phyloP scores from a whole-genome alignment of 1,139 yeast species.

The Lodderomyces metapsilosis region DNA sequence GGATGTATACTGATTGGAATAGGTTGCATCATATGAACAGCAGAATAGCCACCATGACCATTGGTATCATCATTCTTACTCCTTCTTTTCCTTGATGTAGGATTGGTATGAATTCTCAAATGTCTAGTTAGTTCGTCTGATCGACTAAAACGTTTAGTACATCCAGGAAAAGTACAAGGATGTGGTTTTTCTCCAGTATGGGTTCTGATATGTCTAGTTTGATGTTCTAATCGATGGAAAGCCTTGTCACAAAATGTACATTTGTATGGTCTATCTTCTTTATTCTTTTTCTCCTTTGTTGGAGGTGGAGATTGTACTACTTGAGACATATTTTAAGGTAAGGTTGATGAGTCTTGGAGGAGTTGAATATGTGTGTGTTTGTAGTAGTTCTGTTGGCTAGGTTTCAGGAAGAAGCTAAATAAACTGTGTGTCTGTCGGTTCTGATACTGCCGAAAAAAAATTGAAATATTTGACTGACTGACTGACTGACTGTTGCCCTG shows the following conservation, averaged over 20 bases:
- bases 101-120: constrained; percentile 60
- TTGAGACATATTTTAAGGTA: too few species aligned
- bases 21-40: neutral
- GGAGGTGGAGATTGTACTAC: constrained; percentile 6
- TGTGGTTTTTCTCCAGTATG: constrained; percentile 79
- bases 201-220: constrained; percentile 68
- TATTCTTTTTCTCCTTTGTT: constrained; percentile 19
- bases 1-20: constrained; percentile 2
- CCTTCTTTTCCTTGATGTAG: constrained; percentile 37
- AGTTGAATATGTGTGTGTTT: too few species aligned
- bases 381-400: too few species aligned
- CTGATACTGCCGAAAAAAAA: too few species aligned
- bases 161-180: constrained; percentile 65
- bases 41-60: neutral
- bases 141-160: constrained; percentile 64
- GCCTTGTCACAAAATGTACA: constrained; percentile 64
- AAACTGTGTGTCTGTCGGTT: too few species aligned
- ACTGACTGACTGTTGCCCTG: too few species aligned
- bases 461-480: too few species aligned
- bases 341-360: too few species aligned
- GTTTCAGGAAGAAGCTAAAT: too few species aligned
- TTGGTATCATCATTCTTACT: constrained; percentile 2
- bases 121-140: constrained; percentile 71
- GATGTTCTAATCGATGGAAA: constrained; percentile 64
- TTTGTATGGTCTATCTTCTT: constrained; percentile 46